Evolutionary conservation across 2,329 filamentous ascomycete species (phyloP).

Genomic region (Fusarium sp.): DNA sequence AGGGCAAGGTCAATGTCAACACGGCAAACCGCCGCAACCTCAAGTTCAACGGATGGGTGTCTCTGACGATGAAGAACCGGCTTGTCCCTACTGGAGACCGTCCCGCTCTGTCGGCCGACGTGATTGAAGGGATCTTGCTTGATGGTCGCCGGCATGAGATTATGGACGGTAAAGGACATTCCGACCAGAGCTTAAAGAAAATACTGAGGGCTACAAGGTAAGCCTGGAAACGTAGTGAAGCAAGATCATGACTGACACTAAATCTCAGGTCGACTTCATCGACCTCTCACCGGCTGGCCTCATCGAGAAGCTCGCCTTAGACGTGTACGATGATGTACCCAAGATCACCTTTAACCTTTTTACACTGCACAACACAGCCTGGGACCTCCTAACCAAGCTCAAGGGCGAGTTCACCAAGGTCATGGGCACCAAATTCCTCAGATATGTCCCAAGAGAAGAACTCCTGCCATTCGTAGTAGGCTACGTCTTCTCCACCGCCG

Average conservation of each 20-base stretch:
- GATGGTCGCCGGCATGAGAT: constrained; percentile 1
- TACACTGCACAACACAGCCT: constrained; percentile 14
- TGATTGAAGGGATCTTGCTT: constrained; percentile 6
- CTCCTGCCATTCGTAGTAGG: constrained; percentile 15
- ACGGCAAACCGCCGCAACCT: constrained; percentile 27
- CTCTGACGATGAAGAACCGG: background rate
- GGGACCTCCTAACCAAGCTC: constrained; percentile 3
- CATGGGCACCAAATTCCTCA: background rate
- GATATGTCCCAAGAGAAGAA: background rate
- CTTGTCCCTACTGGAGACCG: background rate
- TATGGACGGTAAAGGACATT: constrained; percentile 14
- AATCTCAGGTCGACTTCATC: background rate
- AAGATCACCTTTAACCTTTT: constrained; percentile 24
- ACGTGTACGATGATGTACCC: constrained; percentile 8
- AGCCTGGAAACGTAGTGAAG: background rate
- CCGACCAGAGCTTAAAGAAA: background rate
- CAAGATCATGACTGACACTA: background rate
- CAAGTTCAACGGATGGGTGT: constrained; percentile 23
- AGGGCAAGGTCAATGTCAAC: constrained; percentile 6
- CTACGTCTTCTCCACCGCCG: constrained; percentile 48
- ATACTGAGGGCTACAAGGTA: background rate
- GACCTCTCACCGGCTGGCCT: constrained; percentile 5
- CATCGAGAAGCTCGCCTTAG: constrained; percentile 13
- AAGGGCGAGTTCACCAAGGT: constrained; percentile 3
- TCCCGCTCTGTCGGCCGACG: constrained; percentile 4